A percentile compares a stretch with the other conserved stretches of the same genome.
Evolutionary conservation across 83 land plant species (phyloP).

Genomic region (Isoetes engelmannii): DNA sequence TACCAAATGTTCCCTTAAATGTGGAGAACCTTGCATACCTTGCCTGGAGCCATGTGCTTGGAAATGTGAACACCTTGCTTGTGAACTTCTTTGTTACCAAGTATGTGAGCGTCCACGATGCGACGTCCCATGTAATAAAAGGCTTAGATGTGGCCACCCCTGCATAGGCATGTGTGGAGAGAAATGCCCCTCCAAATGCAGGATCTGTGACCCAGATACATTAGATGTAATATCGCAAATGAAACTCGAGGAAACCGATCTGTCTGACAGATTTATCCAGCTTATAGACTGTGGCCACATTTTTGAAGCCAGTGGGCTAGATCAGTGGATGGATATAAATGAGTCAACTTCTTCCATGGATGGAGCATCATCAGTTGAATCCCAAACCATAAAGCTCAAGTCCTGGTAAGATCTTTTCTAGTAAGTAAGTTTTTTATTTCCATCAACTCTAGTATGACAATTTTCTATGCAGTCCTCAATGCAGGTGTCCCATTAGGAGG

Average conservation of each 20-base stretch:
- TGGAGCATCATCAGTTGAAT: too few relatives aligned
- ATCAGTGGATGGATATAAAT: conserved; percentile 26
- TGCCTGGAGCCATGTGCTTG: conserved; percentile 15
- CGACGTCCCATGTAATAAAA: conserved; percentile 10
- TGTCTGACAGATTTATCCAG: conserved; percentile 15
- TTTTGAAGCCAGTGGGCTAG: conserved; percentile 30
- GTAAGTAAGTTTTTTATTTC: too few relatives aligned
- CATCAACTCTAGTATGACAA: too few relatives aligned
- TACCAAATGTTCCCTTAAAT: conserved; percentile 8
- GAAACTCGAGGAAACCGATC: conserved; percentile 17
- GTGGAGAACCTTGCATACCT: conserved; percentile 13
- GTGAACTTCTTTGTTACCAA: conserved; percentile 12
- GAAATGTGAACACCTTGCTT: conserved; percentile 13
- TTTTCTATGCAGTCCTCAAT: conserved; percentile 23
- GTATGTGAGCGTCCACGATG: conserved; percentile 6
- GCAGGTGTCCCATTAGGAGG: conserved; percentile 17
- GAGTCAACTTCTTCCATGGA: conserved; percentile 4
- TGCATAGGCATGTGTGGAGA: conserved; percentile 28
- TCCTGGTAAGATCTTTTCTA: too few relatives aligned
- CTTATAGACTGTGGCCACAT: conserved; percentile 18
- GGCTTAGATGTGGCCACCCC: conserved; percentile 18
- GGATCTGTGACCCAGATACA: conserved; percentile 17
- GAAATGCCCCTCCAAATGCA: conserved; percentile 20
- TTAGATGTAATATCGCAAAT: conserved; percentile 16
- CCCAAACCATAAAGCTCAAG: too few relatives aligned